Evolutionary conservation across 768 basidiomycete species (phyloP).

Genomic region (Mycena rebaudengoi): DNA sequence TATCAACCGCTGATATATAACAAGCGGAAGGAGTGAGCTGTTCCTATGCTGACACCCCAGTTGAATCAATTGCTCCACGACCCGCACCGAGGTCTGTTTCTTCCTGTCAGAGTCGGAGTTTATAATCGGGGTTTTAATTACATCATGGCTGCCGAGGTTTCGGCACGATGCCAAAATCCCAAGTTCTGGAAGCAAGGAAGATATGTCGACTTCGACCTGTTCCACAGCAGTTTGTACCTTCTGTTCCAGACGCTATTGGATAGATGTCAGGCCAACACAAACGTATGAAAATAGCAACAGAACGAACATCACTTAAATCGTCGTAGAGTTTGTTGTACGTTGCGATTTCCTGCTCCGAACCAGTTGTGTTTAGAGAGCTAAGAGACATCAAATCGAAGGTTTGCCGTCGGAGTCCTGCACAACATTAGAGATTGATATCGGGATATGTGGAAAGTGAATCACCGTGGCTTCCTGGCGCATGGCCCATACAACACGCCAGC

Average conservation of each 20-base stretch:
- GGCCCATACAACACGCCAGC: slow-evolving; percentile 29
- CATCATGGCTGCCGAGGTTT: background rate
- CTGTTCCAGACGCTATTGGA: slow-evolving; percentile 7
- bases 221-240: background rate
- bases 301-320: slow-evolving; percentile 35
- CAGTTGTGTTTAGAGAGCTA: slow-evolving; percentile 37
- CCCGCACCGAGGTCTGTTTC: slow-evolving; percentile 23
- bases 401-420: slow-evolving; percentile 49
- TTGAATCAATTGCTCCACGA: slow-evolving; percentile 48
- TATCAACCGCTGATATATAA: slow-evolving; percentile 63
- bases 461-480: slow-evolving; percentile 20
- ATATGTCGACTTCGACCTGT: slow-evolving; percentile 12
- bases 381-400: slow-evolving; percentile 51
- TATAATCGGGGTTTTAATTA: background rate
- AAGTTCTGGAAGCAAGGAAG: slow-evolving; percentile 44
- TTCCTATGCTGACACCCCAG: slow-evolving; percentile 43
- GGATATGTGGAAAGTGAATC: background rate
- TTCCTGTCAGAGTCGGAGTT: background rate
- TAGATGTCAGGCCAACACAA: background rate
- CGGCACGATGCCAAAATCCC: slow-evolving; percentile 36
- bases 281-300: background rate
- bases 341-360: slow-evolving; percentile 28
- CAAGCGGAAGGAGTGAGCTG: slow-evolving; percentile 52
- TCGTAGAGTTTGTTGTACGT: slow-evolving; percentile 22
- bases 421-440: background rate